A percentile compares a stretch with the other conserved stretches of the same genome.
Conservation (phyloP, 495 filamentous ascomycete genomes). For the Podospora didyma region DNA sequence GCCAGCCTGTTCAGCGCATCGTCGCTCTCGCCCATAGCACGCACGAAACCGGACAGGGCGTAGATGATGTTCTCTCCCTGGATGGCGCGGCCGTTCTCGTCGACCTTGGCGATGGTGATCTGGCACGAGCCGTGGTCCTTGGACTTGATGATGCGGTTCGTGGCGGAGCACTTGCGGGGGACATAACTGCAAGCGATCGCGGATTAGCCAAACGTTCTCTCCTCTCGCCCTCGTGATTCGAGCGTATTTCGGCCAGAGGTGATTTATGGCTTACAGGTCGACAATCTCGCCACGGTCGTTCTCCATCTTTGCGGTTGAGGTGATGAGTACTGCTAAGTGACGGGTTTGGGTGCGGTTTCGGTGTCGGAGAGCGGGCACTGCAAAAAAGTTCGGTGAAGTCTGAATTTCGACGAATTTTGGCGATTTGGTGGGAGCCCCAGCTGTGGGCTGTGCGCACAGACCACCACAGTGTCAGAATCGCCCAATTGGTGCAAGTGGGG, state of each 20-base stretch:
- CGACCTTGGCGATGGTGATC: conserved; percentile 88
- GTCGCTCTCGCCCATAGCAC: conserved; percentile 95
- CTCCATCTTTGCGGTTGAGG: conserved; percentile 35
- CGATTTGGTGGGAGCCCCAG: conserved; percentile 30
- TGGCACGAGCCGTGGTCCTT: conserved; percentile 95
- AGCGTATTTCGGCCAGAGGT: neutral
- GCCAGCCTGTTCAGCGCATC: conserved; percentile 92
- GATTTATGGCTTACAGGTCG: conserved; percentile 69
- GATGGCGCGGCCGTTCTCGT: conserved; percentile 91
- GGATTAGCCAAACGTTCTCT: conserved; percentile 10
- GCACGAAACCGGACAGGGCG: conserved; percentile 95
- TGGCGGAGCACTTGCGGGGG: conserved; percentile 95
- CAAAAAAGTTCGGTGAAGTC: conserved; percentile 25
- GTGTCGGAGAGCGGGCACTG: conserved; percentile 23
- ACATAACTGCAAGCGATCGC: conserved; percentile 66
- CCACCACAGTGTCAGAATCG: conserved; percentile 1
- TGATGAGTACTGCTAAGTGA: conserved; percentile 22
- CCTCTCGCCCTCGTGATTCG: neutral
- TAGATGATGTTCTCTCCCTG: conserved; percentile 96
- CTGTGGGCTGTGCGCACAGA: conserved; percentile 26
- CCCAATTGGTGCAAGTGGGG: neutral
- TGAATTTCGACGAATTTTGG: conserved; percentile 28
- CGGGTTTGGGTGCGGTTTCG: conserved; percentile 24
- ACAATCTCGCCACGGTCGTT: conserved; percentile 80
- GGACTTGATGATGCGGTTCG: conserved; percentile 98